phyloP scores from a whole-genome alignment of 2,329 filamentous ascomycete genomes.

The Alternaria arborescens region DNA sequence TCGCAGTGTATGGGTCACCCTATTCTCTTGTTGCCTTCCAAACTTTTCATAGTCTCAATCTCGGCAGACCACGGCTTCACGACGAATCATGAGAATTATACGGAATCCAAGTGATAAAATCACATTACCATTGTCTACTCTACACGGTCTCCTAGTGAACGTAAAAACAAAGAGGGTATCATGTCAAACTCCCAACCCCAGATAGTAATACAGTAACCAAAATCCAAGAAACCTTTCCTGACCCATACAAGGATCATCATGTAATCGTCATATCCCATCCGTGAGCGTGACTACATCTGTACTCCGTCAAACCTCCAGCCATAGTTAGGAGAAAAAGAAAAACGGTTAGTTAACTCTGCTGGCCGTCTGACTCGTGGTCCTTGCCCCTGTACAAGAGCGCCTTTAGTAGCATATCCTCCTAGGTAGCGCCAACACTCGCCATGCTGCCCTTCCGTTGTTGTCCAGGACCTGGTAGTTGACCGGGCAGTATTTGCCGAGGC shows the following conservation, averaged over 20 bases:
- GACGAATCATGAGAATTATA: background rate
- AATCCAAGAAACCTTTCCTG: background rate
- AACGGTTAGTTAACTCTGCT: background rate
- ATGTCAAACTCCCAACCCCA: constrained; percentile 3
- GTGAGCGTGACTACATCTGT: background rate
- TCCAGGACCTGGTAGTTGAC: constrained; percentile 34
- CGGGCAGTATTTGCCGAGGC: constrained; percentile 48
- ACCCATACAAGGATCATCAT: background rate
- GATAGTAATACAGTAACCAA: background rate
- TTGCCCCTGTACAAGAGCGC: background rate
- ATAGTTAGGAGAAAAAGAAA: background rate
- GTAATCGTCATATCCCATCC: background rate
- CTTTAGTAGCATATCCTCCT: background rate
- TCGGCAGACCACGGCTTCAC: background rate
- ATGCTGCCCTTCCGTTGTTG: constrained; percentile 12
- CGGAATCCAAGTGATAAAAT: background rate
- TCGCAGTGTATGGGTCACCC: too few relatives aligned
- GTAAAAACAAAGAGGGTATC: constrained; percentile 6
- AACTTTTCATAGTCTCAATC: background rate
- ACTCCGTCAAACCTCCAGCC: background rate
- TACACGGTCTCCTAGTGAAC: background rate
- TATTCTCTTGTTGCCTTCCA: background rate
- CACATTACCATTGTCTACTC: background rate
- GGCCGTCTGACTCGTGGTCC: background rate
- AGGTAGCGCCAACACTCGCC: constrained; percentile 4